Percentiles rank a stretch among this genome's conserved stretches.
Conservation (phyloP, 176 grass and related monocot genomes). For the Echinochloa phyllopogon region DNA sequence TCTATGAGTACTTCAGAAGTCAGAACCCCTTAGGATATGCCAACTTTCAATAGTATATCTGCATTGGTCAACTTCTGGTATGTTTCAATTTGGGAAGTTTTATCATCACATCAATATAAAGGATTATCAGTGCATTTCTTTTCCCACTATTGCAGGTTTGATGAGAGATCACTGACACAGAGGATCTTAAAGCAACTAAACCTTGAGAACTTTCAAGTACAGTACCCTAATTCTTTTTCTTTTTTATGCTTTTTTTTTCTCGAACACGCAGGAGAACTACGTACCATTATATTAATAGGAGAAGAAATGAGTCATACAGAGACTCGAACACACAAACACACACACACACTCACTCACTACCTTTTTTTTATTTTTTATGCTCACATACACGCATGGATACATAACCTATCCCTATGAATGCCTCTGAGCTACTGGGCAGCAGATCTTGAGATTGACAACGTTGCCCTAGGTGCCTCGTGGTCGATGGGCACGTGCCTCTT, state of each 20-base stretch:
- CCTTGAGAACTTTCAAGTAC: slow-evolving; percentile 83
- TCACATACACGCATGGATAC: not conserved
- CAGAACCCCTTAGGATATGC: not conserved
- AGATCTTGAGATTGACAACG: not conserved
- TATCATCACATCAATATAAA: slow-evolving; percentile 5
- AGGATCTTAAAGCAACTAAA: slow-evolving; percentile 71
- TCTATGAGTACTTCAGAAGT: slow-evolving; percentile 4
- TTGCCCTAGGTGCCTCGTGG: not conserved
- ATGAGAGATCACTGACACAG: slow-evolving; percentile 75
- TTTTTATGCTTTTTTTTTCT: not conserved
- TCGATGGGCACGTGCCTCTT: not conserved
- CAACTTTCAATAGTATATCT: not conserved
- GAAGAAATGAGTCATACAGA: too few relatives aligned
- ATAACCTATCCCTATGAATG: not conserved
- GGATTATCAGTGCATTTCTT: not conserved
- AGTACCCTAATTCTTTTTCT: not conserved
- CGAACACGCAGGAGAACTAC: too few relatives aligned
- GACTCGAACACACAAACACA: too few relatives aligned
- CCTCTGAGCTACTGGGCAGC: not conserved
- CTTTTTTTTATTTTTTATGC: not conserved
- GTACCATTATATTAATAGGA: too few relatives aligned
- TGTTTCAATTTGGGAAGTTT: slow-evolving; percentile 1
- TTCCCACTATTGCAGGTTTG: slow-evolving; percentile 54
- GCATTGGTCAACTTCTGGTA: not conserved
- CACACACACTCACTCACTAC: too few relatives aligned